Conservation (phyloP, 2,329 filamentous ascomycete genomes). For the Cercospora sp. region DNA sequence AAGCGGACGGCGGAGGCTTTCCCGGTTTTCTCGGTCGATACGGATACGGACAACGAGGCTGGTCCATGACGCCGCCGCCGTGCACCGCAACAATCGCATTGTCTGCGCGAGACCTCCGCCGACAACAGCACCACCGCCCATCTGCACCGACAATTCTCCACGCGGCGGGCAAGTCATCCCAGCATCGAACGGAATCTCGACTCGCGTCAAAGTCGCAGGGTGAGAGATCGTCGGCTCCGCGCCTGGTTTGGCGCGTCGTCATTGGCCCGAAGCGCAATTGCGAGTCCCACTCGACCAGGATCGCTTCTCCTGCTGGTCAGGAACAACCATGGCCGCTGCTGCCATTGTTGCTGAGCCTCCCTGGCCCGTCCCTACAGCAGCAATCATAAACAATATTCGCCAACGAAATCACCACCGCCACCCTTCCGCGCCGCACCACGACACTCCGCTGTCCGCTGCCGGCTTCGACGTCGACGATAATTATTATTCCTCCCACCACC, state of each 20-base stretch:
- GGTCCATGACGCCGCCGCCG: slow-evolving; percentile 2
- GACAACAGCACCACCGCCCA: not conserved
- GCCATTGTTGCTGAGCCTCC: not conserved
- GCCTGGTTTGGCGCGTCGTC: not conserved
- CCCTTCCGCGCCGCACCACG: slow-evolving; percentile 1
- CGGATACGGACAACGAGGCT: not conserved
- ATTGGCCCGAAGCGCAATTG: slow-evolving; percentile 5
- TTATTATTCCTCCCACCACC: slow-evolving; percentile 5
- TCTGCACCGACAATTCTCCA: not conserved
- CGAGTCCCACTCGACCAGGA: slow-evolving; percentile 5
- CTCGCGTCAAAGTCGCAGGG: slow-evolving; percentile 1
- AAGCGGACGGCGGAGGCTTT: slow-evolving; percentile 2
- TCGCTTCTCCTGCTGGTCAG: slow-evolving; percentile 2
- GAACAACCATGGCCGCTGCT: slow-evolving; percentile 4
- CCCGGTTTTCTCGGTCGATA: not conserved
- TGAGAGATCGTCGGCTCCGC: slow-evolving; percentile 5
- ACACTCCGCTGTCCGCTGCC: slow-evolving; percentile 9
- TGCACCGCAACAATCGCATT: slow-evolving; percentile 1
- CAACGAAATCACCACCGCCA: not conserved
- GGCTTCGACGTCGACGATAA: slow-evolving; percentile 4
- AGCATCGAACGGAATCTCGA: slow-evolving; percentile 15
- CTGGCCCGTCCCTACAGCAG: not conserved
- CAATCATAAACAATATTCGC: not conserved
- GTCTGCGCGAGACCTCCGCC: not conserved
- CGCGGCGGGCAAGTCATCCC: not conserved